Conservation (phyloP, 257 asterid genomes). For the Sherardia arvensis region DNA sequence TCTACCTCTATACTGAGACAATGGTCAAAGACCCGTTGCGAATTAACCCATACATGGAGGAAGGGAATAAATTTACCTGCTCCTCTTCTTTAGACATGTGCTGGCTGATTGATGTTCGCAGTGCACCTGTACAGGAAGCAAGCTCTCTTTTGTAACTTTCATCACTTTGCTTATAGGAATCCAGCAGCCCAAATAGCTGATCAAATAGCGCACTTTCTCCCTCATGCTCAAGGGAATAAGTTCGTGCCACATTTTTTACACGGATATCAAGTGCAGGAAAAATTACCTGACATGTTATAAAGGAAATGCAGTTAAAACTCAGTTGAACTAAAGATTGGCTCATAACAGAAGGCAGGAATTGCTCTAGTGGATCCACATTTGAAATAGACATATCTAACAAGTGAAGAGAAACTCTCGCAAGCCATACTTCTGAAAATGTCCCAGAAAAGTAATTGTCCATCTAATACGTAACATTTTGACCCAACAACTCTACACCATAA, state of each 20-base stretch:
- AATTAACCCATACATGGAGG: not conserved
- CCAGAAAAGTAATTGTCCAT: not conserved
- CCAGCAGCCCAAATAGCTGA: constrained; percentile 76
- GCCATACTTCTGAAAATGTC: not conserved
- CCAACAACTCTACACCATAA: not conserved
- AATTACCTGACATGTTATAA: constrained; percentile 32
- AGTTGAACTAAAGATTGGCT: not conserved
- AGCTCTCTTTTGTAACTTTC: constrained; percentile 82
- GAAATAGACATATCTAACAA: not conserved
- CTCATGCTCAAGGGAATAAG: constrained; percentile 97
- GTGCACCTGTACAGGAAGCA: constrained; percentile 96
- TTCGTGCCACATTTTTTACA: constrained; percentile 95
- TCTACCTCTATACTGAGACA: not conserved
- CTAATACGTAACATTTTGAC: no score
- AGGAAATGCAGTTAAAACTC: constrained; percentile 1
- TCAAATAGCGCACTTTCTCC: constrained; percentile 94
- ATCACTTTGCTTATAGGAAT: constrained; percentile 47
- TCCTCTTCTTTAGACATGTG: constrained; percentile 99
- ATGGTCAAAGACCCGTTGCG: not conserved
- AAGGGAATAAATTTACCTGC: constrained; percentile 42
- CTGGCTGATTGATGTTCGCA: constrained; percentile 91
- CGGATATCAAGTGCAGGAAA: constrained; percentile 98
- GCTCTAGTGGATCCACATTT: not conserved
- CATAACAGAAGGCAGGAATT: not conserved
- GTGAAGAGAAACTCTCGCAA: not conserved